Conservation (phyloP, 2,329 filamentous ascomycete species). For the Aureobasidium mangrovei region DNA sequence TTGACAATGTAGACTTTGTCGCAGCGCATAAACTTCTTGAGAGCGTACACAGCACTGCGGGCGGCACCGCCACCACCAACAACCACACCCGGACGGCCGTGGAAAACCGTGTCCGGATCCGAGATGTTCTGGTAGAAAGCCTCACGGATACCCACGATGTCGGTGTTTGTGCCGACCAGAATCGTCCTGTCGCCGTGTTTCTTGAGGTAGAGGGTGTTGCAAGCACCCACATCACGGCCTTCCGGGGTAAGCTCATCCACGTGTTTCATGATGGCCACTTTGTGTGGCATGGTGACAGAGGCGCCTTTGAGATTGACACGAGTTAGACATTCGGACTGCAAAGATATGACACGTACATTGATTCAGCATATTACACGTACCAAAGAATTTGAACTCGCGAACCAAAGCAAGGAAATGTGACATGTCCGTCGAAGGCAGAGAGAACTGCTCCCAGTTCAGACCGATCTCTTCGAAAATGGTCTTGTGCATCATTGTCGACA, state of each 20-base stretch:
- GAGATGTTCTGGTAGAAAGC: constrained; percentile 47
- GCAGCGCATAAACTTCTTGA: constrained; percentile 49
- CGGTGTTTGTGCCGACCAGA: constrained; percentile 70
- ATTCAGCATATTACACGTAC: constrained; percentile 29
- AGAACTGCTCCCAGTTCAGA: constrained; percentile 45
- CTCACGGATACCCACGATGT: constrained; percentile 69
- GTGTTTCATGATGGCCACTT: constrained; percentile 64
- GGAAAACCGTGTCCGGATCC: constrained; percentile 40
- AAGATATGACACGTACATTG: no score
- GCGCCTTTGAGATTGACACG: constrained; percentile 40
- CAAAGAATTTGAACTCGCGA: constrained; percentile 52
- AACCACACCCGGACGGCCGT: constrained; percentile 58
- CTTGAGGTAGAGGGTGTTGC: constrained; percentile 68
- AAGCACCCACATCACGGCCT: constrained; percentile 63
- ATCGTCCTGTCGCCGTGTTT: constrained; percentile 41
- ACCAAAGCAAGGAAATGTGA: constrained; percentile 40
- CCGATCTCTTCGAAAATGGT: constrained; percentile 45
- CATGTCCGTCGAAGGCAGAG: constrained; percentile 39
- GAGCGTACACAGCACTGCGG: constrained; percentile 66
- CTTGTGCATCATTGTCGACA: constrained; percentile 47
- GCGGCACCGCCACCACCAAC: constrained; percentile 72
- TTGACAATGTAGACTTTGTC: constrained; percentile 69
- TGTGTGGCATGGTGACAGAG: constrained; percentile 72
- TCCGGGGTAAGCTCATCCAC: constrained; percentile 67
- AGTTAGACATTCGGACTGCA: not conserved